Conservation (phyloP, 305 asterid genomes). For the Fraxinus nigra region DNA sequence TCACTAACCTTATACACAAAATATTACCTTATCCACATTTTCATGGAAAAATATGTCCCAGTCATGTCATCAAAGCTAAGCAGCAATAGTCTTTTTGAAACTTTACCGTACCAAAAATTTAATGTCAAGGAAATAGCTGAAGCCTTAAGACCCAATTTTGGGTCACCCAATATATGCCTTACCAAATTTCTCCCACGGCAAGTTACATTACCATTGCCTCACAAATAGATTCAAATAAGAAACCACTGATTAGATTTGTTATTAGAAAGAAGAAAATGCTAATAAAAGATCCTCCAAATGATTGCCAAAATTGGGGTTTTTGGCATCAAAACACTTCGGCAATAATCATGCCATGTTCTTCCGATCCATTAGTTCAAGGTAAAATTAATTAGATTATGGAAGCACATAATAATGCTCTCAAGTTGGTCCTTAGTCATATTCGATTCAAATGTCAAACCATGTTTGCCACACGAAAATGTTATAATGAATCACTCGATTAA, state of each 20-base stretch:
- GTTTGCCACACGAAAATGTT: neutral
- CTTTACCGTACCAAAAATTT: neutral
- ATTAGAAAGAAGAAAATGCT: neutral
- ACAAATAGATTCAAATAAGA: neutral
- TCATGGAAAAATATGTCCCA: neutral
- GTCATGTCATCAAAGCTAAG: neutral
- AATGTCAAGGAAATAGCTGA: neutral
- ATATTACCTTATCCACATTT: neutral
- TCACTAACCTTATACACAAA: neutral
- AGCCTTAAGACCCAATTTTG: neutral
- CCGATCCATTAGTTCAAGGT: neutral
- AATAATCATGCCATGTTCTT: neutral
- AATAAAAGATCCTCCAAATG: neutral
- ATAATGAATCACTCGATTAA: neutral
- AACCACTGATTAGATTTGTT: neutral
- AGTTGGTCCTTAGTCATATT: neutral
- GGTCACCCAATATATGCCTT: neutral
- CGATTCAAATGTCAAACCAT: neutral
- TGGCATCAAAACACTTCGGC: neutral
- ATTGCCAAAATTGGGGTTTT: neutral
- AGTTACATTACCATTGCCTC: neutral
- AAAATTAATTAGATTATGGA: neutral
- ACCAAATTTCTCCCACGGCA: neutral
- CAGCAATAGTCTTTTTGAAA: neutral
- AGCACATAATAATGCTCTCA: neutral